Evolutionary conservation across 2,329 filamentous ascomycete genomes (phyloP), one percentile per base, ranked within the genome.

Genomic region (Penicillium brevicompactum): DNA sequence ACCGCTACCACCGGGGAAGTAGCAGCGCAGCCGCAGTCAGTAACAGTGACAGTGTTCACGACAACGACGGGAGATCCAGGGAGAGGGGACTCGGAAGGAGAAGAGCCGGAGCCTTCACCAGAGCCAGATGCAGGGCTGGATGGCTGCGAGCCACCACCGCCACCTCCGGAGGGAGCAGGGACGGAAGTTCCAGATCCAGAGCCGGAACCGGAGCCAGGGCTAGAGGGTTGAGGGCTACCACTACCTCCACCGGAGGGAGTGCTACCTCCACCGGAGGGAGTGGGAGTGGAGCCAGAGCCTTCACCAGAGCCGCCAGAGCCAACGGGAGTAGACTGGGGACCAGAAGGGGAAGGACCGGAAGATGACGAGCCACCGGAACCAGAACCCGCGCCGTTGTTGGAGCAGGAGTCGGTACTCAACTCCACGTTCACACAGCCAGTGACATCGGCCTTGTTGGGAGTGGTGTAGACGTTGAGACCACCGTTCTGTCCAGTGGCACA

Each of bases 401-500:
- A 66, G 68, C 76, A 78, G 37, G 65, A 65, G 56, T 76, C 72
- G 10, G 76, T 73, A 13, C 40, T 67, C 38, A 78, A 47, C 8
- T 58, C 49, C 46, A 78, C 62, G 16, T 64, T 57, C 51, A 66
- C 61, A 67, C 78, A 74, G 51, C 62, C 51, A 49, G 70, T 71
- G 18, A 73, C 63, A 58, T 64, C 61, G 1, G 58, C 46, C 55
- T 70, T 67, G 58, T 70, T 62, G 48, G 51, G 51, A 16, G 64
- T 66, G n/a, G 68, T 76, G 59, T 78, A 78, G 61, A 80, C 64
- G 58, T 79, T 78, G 56, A 72, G 57, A 24, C 69, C 74, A 22
- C 65, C 67, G 43, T 75, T 70, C 49, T 74, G 60, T 24, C 72
- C 74, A 18, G 84, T 86, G 27, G 82, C 78, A 67, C 87, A 89